These are phyloP conservation scores for Rhizopogon roseolus DNA, from an alignment of 768 basidiomycete species.

Conservation along the genomic window DNA sequence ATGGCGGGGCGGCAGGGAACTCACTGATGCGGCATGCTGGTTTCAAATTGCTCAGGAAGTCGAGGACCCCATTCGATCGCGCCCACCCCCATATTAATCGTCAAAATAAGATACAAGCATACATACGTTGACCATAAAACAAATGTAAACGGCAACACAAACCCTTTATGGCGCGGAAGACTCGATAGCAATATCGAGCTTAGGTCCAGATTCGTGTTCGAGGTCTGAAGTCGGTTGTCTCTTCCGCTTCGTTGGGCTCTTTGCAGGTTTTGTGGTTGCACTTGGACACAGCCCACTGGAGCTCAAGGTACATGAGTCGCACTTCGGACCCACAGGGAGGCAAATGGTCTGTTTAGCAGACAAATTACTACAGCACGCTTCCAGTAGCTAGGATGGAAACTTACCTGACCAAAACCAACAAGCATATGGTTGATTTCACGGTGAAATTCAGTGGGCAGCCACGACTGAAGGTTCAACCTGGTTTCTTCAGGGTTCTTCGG, in stretches of 20 bases:
- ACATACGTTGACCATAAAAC: too few relatives aligned
- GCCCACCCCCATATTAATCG: too few relatives aligned
- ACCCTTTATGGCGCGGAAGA: neutral
- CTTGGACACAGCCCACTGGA: slow-evolving; percentile 61
- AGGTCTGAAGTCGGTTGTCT: neutral
- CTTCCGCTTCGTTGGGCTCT: slow-evolving; percentile 9
- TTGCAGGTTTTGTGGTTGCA: slow-evolving; percentile 31
- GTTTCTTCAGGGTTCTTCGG: slow-evolving; percentile 90
- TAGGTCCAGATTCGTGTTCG: slow-evolving; percentile 23
- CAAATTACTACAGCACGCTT: neutral
- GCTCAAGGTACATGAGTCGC: slow-evolving; percentile 58
- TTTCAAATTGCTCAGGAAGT: too few relatives aligned
- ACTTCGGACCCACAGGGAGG: slow-evolving; percentile 59
- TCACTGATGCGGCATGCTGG: too few relatives aligned
- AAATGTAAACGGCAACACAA: neutral
- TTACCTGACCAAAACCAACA: slow-evolving; percentile 83
- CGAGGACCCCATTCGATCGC: too few relatives aligned
- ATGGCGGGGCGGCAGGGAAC: too few relatives aligned
- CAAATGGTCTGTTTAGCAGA: slow-evolving; percentile 51
- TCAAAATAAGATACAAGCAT: neutral
- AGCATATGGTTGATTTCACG: slow-evolving; percentile 75
- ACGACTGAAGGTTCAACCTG: slow-evolving; percentile 73
- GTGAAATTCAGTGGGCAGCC: slow-evolving; percentile 73
- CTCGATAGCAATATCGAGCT: slow-evolving; percentile 36
- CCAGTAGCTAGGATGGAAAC: slow-evolving; percentile 1